Evolutionary conservation across 495 filamentous ascomycete genomes (phyloP).

Genomic region (Hypoxylon intermedium): DNA sequence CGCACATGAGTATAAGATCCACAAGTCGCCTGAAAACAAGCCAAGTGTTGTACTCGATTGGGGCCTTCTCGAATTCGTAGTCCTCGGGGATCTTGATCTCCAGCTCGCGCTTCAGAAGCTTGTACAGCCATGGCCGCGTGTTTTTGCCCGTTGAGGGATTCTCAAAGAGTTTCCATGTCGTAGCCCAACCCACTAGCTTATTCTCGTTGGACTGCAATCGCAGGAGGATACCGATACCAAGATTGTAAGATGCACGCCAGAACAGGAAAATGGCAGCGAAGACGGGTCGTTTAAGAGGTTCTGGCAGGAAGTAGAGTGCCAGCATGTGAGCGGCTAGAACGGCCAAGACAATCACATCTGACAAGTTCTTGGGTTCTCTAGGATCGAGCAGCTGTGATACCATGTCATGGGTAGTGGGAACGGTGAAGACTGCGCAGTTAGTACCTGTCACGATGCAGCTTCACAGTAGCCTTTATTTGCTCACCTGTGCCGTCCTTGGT

Average conservation of each 20-base stretch:
- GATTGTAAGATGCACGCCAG: conserved; percentile 92
- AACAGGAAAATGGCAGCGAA: conserved; percentile 86
- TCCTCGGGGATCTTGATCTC: conserved; percentile 93
- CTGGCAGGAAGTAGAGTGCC: conserved; percentile 73
- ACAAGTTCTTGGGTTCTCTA: conserved; percentile 92
- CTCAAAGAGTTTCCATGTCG: conserved; percentile 83
- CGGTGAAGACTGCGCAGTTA: conserved; percentile 77
- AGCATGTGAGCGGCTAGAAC: conserved; percentile 77
- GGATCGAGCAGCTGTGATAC: conserved; percentile 95
- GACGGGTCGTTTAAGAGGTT: conserved; percentile 68
- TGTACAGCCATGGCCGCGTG: conserved; percentile 79
- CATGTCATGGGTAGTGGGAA: conserved; percentile 98
- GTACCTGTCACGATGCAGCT: conserved; percentile 5
- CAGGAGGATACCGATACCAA: conserved; percentile 89
- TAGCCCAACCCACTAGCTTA: conserved; percentile 86
- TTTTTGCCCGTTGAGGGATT: conserved; percentile 80
- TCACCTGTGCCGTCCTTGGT: conserved; percentile 89
- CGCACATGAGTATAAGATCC: conserved; percentile 96
- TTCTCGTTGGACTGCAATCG: conserved; percentile 88
- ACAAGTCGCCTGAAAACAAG: conserved; percentile 93
- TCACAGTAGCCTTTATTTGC: conserved; percentile 39
- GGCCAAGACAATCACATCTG: conserved; percentile 82
- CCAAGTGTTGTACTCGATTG: conserved; percentile 99
- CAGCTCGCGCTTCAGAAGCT: conserved; percentile 82
- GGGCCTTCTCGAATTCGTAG: conserved; percentile 91